Evolutionary conservation across 2,329 filamentous ascomycete species (phyloP).

Genomic region (Drechslerella coelobrocha): DNA sequence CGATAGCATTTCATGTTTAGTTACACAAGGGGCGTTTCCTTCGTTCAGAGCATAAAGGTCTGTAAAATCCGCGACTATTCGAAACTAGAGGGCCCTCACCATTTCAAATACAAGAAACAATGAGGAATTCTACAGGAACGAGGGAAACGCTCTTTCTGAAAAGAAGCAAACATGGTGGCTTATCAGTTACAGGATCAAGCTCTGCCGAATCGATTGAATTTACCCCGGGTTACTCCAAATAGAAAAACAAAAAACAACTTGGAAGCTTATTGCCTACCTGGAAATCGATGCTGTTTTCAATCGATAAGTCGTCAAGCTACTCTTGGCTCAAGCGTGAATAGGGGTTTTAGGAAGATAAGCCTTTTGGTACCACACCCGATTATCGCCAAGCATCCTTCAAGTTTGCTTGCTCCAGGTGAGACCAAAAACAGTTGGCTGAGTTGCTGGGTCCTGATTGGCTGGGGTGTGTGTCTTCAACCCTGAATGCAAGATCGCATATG

Average conservation of each 20-base stretch:
- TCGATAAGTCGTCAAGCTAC: background rate
- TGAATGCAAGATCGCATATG: background rate
- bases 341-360: conserved; percentile 10
- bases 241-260: conserved; percentile 13
- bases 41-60: conserved; percentile 20
- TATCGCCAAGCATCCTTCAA: conserved; percentile 9
- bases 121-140: background rate
- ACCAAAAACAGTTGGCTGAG: background rate
- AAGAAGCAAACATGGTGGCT: conserved; percentile 7
- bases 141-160: conserved; percentile 2
- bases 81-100: conserved; percentile 32
- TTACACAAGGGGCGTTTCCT: conserved; percentile 8
- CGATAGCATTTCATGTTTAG: conserved; percentile 21
- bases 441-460: conserved; percentile 2
- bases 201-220: conserved; percentile 17
- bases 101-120: conserved; percentile 37
- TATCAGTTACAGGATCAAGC: conserved; percentile 20
- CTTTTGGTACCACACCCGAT: conserved; percentile 1
- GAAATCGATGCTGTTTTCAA: conserved; percentile 5
- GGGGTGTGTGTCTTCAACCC: background rate
- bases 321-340: background rate
- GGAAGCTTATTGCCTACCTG: conserved; percentile 3
- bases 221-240: conserved; percentile 11
- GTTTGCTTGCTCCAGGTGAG: conserved; percentile 8
- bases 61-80: conserved; percentile 18